phyloP scores from a whole-genome alignment of 805 yeast genomes.

The Cyberlindnera euphorbiiphila region DNA sequence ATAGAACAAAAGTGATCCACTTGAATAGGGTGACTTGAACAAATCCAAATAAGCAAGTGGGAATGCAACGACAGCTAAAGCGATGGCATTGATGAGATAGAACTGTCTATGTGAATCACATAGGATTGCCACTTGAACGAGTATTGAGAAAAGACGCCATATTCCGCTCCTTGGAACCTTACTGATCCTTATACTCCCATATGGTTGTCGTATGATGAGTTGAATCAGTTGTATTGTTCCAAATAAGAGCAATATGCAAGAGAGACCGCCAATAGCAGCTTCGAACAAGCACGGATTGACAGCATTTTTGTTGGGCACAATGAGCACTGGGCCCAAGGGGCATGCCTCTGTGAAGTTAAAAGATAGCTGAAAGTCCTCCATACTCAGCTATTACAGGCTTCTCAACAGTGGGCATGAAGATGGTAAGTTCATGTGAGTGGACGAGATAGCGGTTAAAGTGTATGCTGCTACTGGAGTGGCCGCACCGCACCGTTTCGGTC shows the following conservation, averaged over 20 bases:
- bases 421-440: too few relatives aligned
- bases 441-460: too few relatives aligned
- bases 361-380: neutral
- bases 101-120: neutral
- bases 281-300: constrained; percentile 27
- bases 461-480: too few relatives aligned
- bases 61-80: constrained; percentile 28
- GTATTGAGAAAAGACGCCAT: constrained; percentile 12
- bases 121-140: constrained; percentile 13
- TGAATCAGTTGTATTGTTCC: constrained; percentile 19
- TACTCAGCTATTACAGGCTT: too few relatives aligned
- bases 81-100: constrained; percentile 15
- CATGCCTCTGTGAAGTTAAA: constrained; percentile 3
- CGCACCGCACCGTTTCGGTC: too few relatives aligned
- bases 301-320: constrained; percentile 26
- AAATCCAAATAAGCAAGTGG: constrained; percentile 46
- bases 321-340: constrained; percentile 9
- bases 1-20: constrained; percentile 65
- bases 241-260: constrained; percentile 13
- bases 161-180: constrained; percentile 18
- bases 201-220: neutral
- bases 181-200: constrained; percentile 12
- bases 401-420: neutral
- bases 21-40: constrained; percentile 45
- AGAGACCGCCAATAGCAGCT: constrained; percentile 6